These are phyloP conservation scores for Neurospora cerealis DNA, from an alignment of 495 filamentous ascomycete species.

Conservation along the genomic window DNA sequence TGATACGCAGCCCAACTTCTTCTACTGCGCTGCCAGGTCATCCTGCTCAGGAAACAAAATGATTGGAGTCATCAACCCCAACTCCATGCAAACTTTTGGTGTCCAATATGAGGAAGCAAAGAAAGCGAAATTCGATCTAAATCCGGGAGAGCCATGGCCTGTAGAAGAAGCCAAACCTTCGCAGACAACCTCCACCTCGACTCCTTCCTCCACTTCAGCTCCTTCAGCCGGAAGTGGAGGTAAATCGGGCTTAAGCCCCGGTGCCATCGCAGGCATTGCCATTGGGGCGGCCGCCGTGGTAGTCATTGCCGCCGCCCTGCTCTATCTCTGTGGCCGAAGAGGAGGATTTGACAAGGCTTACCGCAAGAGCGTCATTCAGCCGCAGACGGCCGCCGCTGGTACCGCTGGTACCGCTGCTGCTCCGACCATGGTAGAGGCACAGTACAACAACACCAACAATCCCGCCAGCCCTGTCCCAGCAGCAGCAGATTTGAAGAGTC, in stretches of 20 bases:
- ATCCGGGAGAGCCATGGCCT: conserved; percentile 29
- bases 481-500: conserved; percentile 14
- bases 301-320: conserved; percentile 22
- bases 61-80: conserved; percentile 41
- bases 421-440: conserved; percentile 13
- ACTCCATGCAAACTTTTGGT: too few relatives aligned
- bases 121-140: conserved; percentile 5
- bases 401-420: conserved; percentile 1
- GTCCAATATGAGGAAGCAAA: too few relatives aligned
- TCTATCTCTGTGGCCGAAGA: conserved; percentile 34
- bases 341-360: conserved; percentile 25
- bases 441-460: conserved; percentile 7
- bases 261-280: conserved; percentile 39
- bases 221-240: neutral
- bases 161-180: conserved; percentile 12
- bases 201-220: conserved; percentile 1
- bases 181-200: conserved; percentile 4
- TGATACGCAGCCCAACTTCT: conserved; percentile 49
- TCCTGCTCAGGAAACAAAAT: conserved; percentile 33
- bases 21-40: conserved; percentile 45
- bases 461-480: neutral
- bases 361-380: conserved; percentile 6
- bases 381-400: neutral
- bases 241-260: conserved; percentile 14
- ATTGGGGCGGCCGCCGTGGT: conserved; percentile 34